phyloP scores from a whole-genome alignment of 305 asterid species.

The Andrographis paniculata region DNA sequence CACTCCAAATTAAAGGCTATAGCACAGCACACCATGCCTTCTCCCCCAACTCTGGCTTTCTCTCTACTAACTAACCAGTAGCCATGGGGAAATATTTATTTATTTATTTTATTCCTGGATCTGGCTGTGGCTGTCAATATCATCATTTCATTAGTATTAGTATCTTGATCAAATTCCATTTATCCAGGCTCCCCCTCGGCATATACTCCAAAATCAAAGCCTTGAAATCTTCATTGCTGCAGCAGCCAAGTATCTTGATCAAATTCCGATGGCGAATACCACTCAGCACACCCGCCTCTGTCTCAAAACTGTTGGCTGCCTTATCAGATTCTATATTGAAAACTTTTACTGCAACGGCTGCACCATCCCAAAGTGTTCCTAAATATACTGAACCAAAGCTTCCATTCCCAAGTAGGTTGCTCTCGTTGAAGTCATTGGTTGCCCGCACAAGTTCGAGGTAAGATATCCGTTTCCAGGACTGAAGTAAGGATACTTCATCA shows the following conservation, averaged over 20 bases:
- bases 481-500: neutral
- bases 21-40: too few relatives aligned
- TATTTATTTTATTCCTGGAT: too few relatives aligned
- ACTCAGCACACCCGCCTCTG: neutral
- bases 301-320: neutral
- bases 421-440: conserved; percentile 1
- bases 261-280: conserved; percentile 6
- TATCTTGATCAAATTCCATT: neutral
- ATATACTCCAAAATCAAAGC: conserved; percentile 7
- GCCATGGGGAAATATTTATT: too few relatives aligned
- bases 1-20: too few relatives aligned
- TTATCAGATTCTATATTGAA: neutral
- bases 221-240: neutral
- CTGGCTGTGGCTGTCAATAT: too few relatives aligned
- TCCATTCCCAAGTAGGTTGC: conserved; percentile 4
- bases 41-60: too few relatives aligned
- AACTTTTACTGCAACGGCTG: neutral
- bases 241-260: conserved; percentile 1
- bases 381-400: neutral
- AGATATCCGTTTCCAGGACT: neutral
- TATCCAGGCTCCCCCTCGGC: conserved; percentile 5
- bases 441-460: neutral
- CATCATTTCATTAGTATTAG: neutral
- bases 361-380: conserved; percentile 1
- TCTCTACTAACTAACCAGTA: too few relatives aligned